Evolutionary conservation across 148 eudicot species (phyloP).

Genomic region (Pharnaceum exiguum): DNA sequence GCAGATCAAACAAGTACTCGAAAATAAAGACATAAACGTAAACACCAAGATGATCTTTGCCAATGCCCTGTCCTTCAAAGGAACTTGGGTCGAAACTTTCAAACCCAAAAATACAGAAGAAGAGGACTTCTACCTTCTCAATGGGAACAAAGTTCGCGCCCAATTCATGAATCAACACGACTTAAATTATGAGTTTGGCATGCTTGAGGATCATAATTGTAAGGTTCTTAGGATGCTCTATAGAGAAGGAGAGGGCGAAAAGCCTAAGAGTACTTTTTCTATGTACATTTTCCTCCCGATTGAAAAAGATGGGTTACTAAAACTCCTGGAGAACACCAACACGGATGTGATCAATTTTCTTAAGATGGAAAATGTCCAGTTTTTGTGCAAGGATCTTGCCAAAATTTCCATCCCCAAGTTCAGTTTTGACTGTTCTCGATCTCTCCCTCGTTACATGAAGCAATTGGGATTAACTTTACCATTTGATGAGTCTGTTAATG

Average conservation of each 20-base stretch:
- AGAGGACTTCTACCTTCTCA: slow-evolving; percentile 8
- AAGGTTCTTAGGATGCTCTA: slow-evolving; percentile 14
- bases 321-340: neutral
- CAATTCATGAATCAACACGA: neutral
- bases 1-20: slow-evolving; percentile 6
- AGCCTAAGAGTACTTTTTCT: neutral
- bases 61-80: slow-evolving; percentile 26
- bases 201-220: slow-evolving; percentile 2
- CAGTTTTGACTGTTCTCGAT: neutral
- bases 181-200: neutral
- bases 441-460: neutral
- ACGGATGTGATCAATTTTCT: neutral
- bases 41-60: neutral
- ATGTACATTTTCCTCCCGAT: slow-evolving; percentile 28
- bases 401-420: slow-evolving; percentile 16
- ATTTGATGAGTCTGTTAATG: neutral
- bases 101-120: neutral
- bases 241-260: neutral
- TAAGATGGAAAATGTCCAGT: neutral
- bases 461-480: slow-evolving; percentile 12
- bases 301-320: slow-evolving; percentile 11
- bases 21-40: neutral
- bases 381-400: neutral
- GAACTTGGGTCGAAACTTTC: slow-evolving; percentile 7
- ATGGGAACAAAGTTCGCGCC: slow-evolving; percentile 7